Conservation (phyloP, 129 eudicot species). For the Centella asiatica region DNA sequence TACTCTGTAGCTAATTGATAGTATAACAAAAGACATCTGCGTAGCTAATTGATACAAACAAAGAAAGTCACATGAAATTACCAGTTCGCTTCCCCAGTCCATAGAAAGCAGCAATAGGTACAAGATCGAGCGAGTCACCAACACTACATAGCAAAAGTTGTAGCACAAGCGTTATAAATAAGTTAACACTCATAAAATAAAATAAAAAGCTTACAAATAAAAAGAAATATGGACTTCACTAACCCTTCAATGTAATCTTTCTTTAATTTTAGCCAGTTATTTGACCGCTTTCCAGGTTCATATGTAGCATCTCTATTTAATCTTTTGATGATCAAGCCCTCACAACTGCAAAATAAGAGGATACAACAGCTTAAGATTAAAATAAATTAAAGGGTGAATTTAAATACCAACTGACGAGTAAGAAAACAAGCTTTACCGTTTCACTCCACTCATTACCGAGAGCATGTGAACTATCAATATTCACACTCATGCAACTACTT, state of each 20-base stretch:
- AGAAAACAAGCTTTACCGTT: no score
- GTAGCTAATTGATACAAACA: not conserved
- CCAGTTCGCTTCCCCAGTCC: conserved; percentile 91
- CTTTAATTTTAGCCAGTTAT: conserved; percentile 87
- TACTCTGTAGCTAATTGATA: no score
- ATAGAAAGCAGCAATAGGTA: conserved; percentile 88
- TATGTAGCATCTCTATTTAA: conserved; percentile 73
- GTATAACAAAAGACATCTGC: not conserved
- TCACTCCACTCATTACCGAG: no score
- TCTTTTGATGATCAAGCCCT: conserved; percentile 89
- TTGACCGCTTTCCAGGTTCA: conserved; percentile 87
- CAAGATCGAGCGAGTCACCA: conserved; percentile 87
- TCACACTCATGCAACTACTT: no score
- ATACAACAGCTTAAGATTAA: not conserved
- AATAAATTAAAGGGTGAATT: no score
- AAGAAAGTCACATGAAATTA: conserved; percentile 6
- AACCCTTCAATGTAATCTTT: conserved; percentile 93
- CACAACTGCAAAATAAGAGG: conserved; percentile 45
- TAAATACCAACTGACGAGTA: no score
- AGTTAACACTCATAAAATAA: not conserved
- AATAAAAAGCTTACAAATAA: no score
- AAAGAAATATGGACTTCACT: not conserved
- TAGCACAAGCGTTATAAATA: not conserved
- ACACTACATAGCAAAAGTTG: conserved; percentile 41
- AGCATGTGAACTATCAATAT: no score